These are phyloP conservation scores for Lanmaoa rubissima DNA, from an alignment of 768 basidiomycete genomes.

Conservation along the genomic window DNA sequence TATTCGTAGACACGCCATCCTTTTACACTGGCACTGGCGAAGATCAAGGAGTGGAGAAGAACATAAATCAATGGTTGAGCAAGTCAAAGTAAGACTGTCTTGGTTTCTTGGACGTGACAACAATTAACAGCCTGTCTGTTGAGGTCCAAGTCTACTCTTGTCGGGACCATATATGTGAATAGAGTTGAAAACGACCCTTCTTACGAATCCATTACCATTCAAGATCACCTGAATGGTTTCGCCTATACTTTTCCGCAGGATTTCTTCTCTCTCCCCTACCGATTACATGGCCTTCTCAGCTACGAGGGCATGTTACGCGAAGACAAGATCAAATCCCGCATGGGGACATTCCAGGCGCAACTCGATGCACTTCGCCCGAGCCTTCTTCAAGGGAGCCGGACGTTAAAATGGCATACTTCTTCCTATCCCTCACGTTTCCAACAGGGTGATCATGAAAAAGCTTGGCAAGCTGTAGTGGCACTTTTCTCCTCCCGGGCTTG, in stretches of 20 bases:
- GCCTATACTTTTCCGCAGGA: not conserved
- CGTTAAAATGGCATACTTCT: not conserved
- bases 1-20: conserved; percentile 26
- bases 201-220: not conserved
- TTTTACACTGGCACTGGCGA: not conserved
- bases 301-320: not conserved
- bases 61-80: conserved; percentile 7
- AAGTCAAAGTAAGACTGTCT: not conserved
- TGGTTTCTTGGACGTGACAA: not conserved
- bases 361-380: not conserved
- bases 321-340: not conserved
- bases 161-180: conserved; percentile 19
- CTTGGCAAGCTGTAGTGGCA: conserved; percentile 11
- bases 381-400: not conserved
- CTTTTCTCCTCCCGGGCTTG: not conserved
- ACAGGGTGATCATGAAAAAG: not conserved
- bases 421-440: not conserved
- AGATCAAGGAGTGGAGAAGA: not conserved
- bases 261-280: not conserved
- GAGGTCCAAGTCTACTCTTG: conserved; percentile 7
- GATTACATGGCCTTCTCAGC: conserved; percentile 13
- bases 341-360: not conserved
- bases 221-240: conserved; percentile 9
- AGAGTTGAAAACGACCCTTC: not conserved
- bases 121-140: not conserved